These are phyloP conservation scores for Trametes gibbosa DNA, from an alignment of 768 basidiomycete species.

Conservation along the genomic window DNA sequence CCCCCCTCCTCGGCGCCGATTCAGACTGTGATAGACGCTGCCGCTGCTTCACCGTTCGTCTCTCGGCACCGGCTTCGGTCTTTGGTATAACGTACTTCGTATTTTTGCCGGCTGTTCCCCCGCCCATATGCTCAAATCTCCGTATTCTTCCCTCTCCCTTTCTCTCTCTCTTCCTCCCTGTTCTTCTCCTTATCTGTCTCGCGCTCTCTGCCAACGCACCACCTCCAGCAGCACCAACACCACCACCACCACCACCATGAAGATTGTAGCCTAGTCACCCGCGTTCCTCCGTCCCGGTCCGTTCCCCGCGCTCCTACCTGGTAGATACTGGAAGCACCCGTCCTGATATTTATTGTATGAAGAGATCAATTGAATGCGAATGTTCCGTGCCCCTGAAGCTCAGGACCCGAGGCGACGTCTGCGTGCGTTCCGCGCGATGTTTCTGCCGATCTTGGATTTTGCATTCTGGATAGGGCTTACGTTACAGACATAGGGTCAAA, in stretches of 20 bases:
- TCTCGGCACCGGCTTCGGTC: not conserved
- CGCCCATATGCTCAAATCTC: not conserved
- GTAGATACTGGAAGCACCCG: constrained; percentile 21
- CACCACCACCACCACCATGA: not conserved
- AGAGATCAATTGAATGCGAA: not conserved
- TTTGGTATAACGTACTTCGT: not conserved
- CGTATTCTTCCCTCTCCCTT: not conserved
- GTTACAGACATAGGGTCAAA: too few relatives aligned
- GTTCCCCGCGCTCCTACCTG: not conserved
- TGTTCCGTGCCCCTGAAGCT: not conserved
- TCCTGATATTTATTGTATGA: constrained; percentile 22
- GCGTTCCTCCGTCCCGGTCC: too few relatives aligned
- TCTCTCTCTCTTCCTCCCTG: not conserved
- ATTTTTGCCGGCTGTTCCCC: not conserved
- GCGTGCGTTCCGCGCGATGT: too few relatives aligned
- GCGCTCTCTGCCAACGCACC: not conserved
- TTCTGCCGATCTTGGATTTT: too few relatives aligned
- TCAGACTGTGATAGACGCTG: too few relatives aligned
- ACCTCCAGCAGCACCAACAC: not conserved
- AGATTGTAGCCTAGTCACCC: constrained; percentile 22
- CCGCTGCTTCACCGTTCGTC: too few relatives aligned
- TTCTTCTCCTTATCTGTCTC: not conserved
- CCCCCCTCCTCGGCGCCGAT: too few relatives aligned
- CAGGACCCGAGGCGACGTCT: not conserved
- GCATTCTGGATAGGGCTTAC: too few relatives aligned